phyloP scores from a whole-genome alignment of 306 rosid genomes.

The Castanea crenata region DNA sequence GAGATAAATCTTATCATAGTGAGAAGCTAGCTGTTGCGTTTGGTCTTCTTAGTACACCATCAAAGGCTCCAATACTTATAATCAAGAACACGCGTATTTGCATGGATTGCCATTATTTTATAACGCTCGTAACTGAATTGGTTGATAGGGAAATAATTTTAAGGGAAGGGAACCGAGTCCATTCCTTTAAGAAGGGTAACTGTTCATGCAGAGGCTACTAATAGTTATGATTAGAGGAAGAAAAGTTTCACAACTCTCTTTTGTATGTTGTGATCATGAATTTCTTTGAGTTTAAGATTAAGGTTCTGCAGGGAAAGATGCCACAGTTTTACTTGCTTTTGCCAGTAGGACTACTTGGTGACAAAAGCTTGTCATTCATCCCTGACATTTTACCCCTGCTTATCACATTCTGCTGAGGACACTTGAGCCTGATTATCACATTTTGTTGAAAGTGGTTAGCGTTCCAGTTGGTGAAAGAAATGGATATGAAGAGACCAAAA shows the following conservation, averaged over 20 bases:
- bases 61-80: slow-evolving; percentile 40
- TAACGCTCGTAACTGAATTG: slow-evolving; percentile 42
- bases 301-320: background rate
- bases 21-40: slow-evolving; percentile 60
- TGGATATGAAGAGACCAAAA: too few species aligned
- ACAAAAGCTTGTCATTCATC: too few species aligned
- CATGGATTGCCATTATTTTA: slow-evolving; percentile 57
- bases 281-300: background rate
- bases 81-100: slow-evolving; percentile 49
- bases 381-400: too few species aligned
- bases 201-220: slow-evolving; percentile 52
- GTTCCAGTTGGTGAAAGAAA: too few species aligned
- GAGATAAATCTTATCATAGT: slow-evolving; percentile 37
- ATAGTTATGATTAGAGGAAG: background rate
- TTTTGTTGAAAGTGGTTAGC: too few species aligned
- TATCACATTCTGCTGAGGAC: too few species aligned
- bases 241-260: background rate
- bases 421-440: too few species aligned
- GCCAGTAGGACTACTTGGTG: background rate
- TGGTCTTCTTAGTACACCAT: slow-evolving; percentile 46
- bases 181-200: slow-evolving; percentile 49
- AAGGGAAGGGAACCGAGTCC: slow-evolving; percentile 57
- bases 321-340: background rate
- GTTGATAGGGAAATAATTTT: slow-evolving; percentile 45
- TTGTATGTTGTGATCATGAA: background rate